These are phyloP conservation scores for Talaromyces adpressus DNA, from an alignment of 495 filamentous ascomycete genomes.

Conservation along the genomic window DNA sequence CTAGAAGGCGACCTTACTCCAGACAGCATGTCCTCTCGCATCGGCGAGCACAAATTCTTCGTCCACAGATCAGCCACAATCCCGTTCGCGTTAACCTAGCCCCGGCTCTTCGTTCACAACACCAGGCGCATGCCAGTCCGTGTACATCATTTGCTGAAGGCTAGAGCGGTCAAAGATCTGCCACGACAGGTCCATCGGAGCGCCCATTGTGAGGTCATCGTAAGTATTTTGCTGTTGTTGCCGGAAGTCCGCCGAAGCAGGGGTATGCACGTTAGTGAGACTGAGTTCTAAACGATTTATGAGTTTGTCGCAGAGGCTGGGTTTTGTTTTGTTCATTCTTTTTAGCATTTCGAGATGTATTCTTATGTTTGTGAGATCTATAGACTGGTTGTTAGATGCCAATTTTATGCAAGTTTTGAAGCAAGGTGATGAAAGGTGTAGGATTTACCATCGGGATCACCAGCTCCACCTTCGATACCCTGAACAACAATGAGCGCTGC, in stretches of 20 bases:
- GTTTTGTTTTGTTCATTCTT: slow-evolving; percentile 5
- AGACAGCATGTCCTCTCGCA: slow-evolving; percentile 62
- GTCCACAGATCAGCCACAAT: slow-evolving; percentile 3
- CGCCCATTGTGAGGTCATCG: neutral
- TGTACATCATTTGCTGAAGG: slow-evolving; percentile 9
- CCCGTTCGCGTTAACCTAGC: slow-evolving; percentile 1
- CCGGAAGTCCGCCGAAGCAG: slow-evolving; percentile 3
- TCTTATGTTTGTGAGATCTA: slow-evolving; percentile 7
- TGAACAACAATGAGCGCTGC: slow-evolving; percentile 9
- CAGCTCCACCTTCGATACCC: slow-evolving; percentile 7
- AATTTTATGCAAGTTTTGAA: too few species aligned
- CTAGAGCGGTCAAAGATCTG: slow-evolving; percentile 9
- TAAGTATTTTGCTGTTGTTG: slow-evolving; percentile 3
- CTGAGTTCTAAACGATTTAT: slow-evolving; percentile 7
- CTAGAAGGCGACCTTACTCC: slow-evolving; percentile 52
- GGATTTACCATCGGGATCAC: slow-evolving; percentile 4
- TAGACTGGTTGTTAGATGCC: neutral
- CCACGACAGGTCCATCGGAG: slow-evolving; percentile 7
- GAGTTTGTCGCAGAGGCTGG: slow-evolving; percentile 8
- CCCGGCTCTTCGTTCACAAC: neutral
- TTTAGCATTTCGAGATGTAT: slow-evolving; percentile 11
- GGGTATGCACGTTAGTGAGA: slow-evolving; percentile 5
- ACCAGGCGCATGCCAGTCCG: neutral
- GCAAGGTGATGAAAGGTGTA: neutral
- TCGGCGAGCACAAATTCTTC: slow-evolving; percentile 15